These are phyloP conservation scores for Rostrohypoxylon terebratum DNA, from an alignment of 495 filamentous ascomycete genomes.

Conservation along the genomic window DNA sequence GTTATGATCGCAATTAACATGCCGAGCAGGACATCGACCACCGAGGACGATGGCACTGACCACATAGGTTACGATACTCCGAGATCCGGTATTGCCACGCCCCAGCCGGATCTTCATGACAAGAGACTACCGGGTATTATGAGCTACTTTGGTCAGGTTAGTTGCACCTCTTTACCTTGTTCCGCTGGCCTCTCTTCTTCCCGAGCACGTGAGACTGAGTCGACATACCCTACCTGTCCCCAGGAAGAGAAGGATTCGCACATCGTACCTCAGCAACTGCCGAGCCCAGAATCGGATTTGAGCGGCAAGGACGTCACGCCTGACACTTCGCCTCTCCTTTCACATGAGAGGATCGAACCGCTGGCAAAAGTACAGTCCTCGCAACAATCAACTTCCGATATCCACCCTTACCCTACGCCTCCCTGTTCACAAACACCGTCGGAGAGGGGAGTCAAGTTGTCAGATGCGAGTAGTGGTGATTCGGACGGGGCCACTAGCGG, in stretches of 20 bases:
- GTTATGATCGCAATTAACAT: slow-evolving; percentile 59
- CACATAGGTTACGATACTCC: slow-evolving; percentile 86
- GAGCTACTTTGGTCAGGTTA: slow-evolving; percentile 98
- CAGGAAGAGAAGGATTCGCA: slow-evolving; percentile 52
- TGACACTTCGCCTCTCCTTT: slow-evolving; percentile 63
- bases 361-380: slow-evolving; percentile 49
- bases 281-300: slow-evolving; percentile 41
- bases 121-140: slow-evolving; percentile 91
- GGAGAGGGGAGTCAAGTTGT: slow-evolving; percentile 61
- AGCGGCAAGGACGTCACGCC: slow-evolving; percentile 48
- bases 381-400: slow-evolving; percentile 50
- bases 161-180: slow-evolving; percentile 68
- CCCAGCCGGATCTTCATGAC: slow-evolving; percentile 87
- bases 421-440: slow-evolving; percentile 68
- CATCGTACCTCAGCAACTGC: slow-evolving; percentile 42
- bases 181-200: slow-evolving; percentile 52
- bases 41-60: slow-evolving; percentile 77
- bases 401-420: slow-evolving; percentile 68
- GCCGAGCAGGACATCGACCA: slow-evolving; percentile 59
- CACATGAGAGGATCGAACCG: slow-evolving; percentile 61
- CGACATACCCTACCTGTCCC: slow-evolving; percentile 50
- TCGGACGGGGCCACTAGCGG: slow-evolving; percentile 48
- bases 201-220: slow-evolving; percentile 54
- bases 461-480: slow-evolving; percentile 58
- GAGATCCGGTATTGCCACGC: slow-evolving; percentile 86